phyloP scores from a whole-genome alignment of 2,329 filamentous ascomycete species.

The Emydomyces testavorans region DNA sequence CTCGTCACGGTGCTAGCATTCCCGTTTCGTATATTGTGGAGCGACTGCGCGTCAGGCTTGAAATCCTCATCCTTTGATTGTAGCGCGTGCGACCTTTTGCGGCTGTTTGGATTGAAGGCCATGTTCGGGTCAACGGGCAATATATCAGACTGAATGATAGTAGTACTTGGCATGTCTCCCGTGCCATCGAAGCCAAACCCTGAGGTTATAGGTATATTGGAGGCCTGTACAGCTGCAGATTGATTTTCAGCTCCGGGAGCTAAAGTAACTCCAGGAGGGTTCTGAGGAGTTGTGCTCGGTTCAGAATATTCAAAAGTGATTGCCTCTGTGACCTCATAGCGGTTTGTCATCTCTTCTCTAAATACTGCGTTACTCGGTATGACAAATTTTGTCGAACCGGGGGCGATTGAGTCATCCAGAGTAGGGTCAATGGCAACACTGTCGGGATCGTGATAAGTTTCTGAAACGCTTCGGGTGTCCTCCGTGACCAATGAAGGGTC shows the following conservation, averaged over 20 bases:
- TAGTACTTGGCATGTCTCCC: background rate
- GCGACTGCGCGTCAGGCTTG: constrained; percentile 15
- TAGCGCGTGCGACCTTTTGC: constrained; percentile 12
- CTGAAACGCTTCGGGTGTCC: constrained; percentile 1
- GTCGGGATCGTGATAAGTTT: constrained; percentile 16
- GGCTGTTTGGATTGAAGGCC: background rate
- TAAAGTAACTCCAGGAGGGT: background rate
- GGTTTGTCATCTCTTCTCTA: constrained; percentile 22
- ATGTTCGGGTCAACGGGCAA: constrained; percentile 12
- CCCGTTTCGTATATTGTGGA: constrained; percentile 1
- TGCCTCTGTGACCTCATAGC: constrained; percentile 25
- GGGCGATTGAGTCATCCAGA: constrained; percentile 18
- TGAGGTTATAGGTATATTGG: background rate
- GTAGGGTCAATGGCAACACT: constrained; percentile 37
- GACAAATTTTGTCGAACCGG: constrained; percentile 16
- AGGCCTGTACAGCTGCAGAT: background rate
- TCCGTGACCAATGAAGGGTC: background rate
- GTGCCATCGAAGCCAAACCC: constrained; percentile 5
- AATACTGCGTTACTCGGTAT: constrained; percentile 23
- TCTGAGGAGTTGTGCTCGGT: constrained; percentile 10
- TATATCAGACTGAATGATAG: constrained; percentile 16
- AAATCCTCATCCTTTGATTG: constrained; percentile 23
- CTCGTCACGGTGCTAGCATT: constrained; percentile 10
- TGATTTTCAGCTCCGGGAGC: background rate
- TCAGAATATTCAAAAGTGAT: constrained; percentile 29